Conservation (phyloP, 2,329 filamentous ascomycete genomes). For the Waltergamsia citrina region DNA sequence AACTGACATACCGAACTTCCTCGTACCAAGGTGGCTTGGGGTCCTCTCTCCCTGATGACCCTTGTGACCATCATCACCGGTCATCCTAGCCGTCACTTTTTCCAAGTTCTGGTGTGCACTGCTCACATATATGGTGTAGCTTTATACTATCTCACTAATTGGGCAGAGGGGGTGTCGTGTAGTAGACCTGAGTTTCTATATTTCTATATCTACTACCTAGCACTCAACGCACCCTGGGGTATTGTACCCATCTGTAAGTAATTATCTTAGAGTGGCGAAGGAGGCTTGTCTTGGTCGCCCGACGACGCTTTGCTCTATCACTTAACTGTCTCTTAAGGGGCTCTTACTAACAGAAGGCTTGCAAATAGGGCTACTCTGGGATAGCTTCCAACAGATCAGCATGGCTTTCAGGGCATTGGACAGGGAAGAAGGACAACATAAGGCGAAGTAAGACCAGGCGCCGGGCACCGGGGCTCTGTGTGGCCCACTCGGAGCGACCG, state of each 20-base stretch:
- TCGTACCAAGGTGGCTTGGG: slow-evolving; percentile 38
- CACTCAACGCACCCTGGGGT: slow-evolving; percentile 52
- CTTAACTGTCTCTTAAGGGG: neutral
- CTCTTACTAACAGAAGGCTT: neutral
- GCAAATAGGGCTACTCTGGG: slow-evolving; percentile 19
- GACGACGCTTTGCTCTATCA: no score
- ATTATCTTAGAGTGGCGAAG: no score
- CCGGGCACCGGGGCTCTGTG: no score
- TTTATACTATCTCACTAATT: slow-evolving; percentile 51
- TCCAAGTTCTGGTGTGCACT: slow-evolving; percentile 40
- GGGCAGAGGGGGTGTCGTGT: slow-evolving; percentile 39
- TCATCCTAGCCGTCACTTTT: slow-evolving; percentile 33
- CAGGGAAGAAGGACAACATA: neutral
- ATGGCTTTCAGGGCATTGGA: slow-evolving; percentile 15
- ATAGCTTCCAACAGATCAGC: slow-evolving; percentile 17
- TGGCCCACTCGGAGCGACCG: no score
- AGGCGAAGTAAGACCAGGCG: neutral
- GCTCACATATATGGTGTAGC: slow-evolving; percentile 53
- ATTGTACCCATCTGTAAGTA: slow-evolving; percentile 44
- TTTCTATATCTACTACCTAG: slow-evolving; percentile 54
- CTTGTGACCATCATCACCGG: slow-evolving; percentile 34
- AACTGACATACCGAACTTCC: neutral
- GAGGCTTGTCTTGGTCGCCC: no score
- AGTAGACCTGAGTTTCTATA: slow-evolving; percentile 52
- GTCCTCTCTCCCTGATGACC: slow-evolving; percentile 44